Evolutionary conservation across 306 rosid genomes (phyloP).

Genomic region (Prunus salicina): DNA sequence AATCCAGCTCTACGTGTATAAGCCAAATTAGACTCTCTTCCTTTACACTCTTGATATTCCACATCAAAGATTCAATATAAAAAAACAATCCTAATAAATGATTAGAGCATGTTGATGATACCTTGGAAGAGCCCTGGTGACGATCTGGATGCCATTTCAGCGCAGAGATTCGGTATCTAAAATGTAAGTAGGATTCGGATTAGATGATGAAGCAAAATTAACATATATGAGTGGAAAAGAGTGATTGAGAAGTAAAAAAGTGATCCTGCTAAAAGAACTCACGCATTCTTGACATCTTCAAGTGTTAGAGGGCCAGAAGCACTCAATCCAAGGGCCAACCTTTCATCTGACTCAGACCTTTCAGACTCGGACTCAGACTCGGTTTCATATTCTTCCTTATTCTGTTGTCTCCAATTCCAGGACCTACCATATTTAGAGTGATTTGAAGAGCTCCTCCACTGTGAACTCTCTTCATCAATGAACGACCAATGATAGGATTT

Average conservation of each 20-base stretch:
- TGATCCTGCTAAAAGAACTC: conserved; percentile 27
- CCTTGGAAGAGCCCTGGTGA: conserved; percentile 85
- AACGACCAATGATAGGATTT: conserved; percentile 62
- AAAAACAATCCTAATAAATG: background rate
- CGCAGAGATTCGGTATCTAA: conserved; percentile 75
- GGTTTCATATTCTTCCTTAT: conserved; percentile 41
- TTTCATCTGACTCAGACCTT: conserved; percentile 36
- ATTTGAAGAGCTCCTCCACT: conserved; percentile 56
- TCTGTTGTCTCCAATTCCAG: conserved; percentile 45
- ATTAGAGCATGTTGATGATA: conserved; percentile 19
- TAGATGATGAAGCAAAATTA: conserved; percentile 3
- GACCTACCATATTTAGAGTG: conserved; percentile 43
- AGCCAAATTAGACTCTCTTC: background rate
- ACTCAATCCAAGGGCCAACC: conserved; percentile 77
- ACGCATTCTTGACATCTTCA: conserved; percentile 87
- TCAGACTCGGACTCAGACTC: conserved; percentile 46
- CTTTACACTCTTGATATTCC: background rate
- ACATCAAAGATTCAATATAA: background rate
- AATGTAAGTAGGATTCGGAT: background rate
- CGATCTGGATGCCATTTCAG: conserved; percentile 97
- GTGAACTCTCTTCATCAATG: conserved; percentile 60
- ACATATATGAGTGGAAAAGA: background rate
- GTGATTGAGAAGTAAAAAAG: background rate
- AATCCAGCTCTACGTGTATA: background rate
- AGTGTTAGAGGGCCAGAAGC: conserved; percentile 71